Evolutionary conservation across 331 rosid species (phyloP).

Genomic region (Stylosanthes scabra): DNA sequence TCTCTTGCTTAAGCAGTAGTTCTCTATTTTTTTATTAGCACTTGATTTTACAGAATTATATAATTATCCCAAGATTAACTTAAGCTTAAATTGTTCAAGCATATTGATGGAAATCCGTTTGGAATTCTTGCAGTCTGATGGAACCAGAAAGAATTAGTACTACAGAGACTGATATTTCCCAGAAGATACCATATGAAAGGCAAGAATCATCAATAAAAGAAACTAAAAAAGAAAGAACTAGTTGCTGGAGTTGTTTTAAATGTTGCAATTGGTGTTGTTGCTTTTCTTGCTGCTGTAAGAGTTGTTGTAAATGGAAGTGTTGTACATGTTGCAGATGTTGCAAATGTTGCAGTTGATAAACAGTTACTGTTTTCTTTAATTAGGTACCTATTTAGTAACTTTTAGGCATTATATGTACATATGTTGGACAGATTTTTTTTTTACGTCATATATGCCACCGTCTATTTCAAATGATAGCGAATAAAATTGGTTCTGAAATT

Average conservation of each 20-base stretch:
- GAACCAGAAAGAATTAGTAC: constrained; percentile 40
- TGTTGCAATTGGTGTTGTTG: constrained; percentile 41
- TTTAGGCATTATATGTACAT: too few species aligned
- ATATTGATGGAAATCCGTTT: constrained; percentile 32
- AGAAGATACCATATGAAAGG: background rate
- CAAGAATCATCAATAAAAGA: constrained; percentile 1
- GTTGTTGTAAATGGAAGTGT: constrained; percentile 35
- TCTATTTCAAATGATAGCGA: too few species aligned
- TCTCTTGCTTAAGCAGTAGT: constrained; percentile 11
- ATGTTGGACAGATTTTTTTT: too few species aligned
- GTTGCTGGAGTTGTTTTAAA: constrained; percentile 29
- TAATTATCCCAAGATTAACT: background rate
- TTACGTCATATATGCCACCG: too few species aligned
- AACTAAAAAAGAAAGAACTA: constrained; percentile 17
- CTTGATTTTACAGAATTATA: background rate
- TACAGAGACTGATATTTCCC: constrained; percentile 30
- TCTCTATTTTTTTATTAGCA: constrained; percentile 24
- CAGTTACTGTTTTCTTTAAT: too few species aligned
- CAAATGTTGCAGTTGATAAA: constrained; percentile 2
- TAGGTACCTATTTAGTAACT: too few species aligned
- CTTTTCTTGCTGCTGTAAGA: constrained; percentile 35
- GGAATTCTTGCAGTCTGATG: constrained; percentile 56
- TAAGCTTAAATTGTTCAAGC: constrained; percentile 17
- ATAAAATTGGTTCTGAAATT: too few species aligned
- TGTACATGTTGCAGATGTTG: constrained; percentile 31